Base-by-base conservation (phyloP, 345 rosid species). In the Populus deltoides region DNA sequence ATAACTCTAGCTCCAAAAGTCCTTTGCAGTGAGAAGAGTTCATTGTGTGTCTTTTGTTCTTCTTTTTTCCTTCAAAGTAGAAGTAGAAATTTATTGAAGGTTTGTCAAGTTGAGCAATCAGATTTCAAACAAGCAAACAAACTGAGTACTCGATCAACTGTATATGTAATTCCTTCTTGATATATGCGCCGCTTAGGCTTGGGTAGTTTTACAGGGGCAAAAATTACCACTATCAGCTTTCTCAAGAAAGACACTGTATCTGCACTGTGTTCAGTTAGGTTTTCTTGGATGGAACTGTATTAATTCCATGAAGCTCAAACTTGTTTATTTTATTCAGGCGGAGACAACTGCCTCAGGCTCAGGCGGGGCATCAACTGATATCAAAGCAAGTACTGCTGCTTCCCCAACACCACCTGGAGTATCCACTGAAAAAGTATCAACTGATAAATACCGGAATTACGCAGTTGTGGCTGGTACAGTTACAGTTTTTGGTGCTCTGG, bases 401-500 rank as follows among this genome's bases (percentile, higher is more conserved):
- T 69, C 94, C 38, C 75, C 88, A 0, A 59, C 97, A 25, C 59
- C 91, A 1, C 63, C 91, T 0, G 86, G 94, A 66, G 78, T 81
- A 45, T 81, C 98, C 0, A 76, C 89, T 2, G 88, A 86, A 35
- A 96, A 89, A 63, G 89, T 85, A 72, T 96, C 98, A 5, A 85
- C 90, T 4, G 98, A 91, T 84, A 91, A 90, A 76, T 53, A 84
- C 89, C 74, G 90, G 57, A 96, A 93, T 85, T 93, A 93, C 70
- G 98, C 94, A 2, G 97, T 96, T 33, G 41, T 91, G n/a, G 98
- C 97, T 0, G 97, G 97, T 70, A 79, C 84, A 22, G 68, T 91
- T 73, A 86, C 99, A 7, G 75, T 66, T 20, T 10, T 88, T 10
- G 95, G 90, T 79, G 92, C 97, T 36, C 67, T 92, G 31, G 99